Base-by-base conservation (phyloP, 768 basidiomycete species). In the Leucosporidium scottii region DNA sequence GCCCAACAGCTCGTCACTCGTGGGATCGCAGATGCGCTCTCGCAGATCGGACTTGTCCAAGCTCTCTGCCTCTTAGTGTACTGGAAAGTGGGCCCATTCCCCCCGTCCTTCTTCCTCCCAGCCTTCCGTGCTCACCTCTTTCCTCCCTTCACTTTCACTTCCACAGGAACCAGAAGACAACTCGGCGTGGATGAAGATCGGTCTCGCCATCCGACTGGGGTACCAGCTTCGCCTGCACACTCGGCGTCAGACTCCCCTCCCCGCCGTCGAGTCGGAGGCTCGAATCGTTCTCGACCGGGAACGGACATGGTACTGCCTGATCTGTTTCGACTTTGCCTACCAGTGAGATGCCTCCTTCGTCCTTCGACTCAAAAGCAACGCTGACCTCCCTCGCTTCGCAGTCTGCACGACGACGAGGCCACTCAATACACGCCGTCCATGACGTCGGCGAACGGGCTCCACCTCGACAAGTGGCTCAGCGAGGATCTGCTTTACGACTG, bases 171-270 rank as follows among this genome's bases (percentile, higher is more conserved):
- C 66, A 17, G 47, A 56, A 48, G 61, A 67, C 21, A 49, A 50
- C 31, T 58, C 50, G 44, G 61, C 61, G 8, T 67, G 61, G 61
- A 51, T 67, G 44, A 67, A 53, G 36, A 48, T 67, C 18, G 66
- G 66, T 0, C 58, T 44, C 49, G 69, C 69, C 10, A 66, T 67
- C 28, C 61, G 66, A 20, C 56, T 67, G 34, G 57, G 61, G 12
- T 62, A 67, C 34, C 66, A 67, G 30, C 61, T 67, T 25, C 55
- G 61, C 20, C 31, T 67, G 25, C 60, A 67, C n/a, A 17, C 13
- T 8, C 39, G 51, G 25, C 61, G 66, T 15, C 48, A 56, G 23
- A 36, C 27, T 5, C 49, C 66, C 10, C 39, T 67, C 5, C 61
- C 66, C 0, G 17, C 56, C 4, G 36, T 53, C 49, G 66, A 62